Evolutionary conservation across 2,329 filamentous ascomycete genomes (phyloP), one percentile per base, ranked within the genome.

Genomic region (Xylaria sp.): DNA sequence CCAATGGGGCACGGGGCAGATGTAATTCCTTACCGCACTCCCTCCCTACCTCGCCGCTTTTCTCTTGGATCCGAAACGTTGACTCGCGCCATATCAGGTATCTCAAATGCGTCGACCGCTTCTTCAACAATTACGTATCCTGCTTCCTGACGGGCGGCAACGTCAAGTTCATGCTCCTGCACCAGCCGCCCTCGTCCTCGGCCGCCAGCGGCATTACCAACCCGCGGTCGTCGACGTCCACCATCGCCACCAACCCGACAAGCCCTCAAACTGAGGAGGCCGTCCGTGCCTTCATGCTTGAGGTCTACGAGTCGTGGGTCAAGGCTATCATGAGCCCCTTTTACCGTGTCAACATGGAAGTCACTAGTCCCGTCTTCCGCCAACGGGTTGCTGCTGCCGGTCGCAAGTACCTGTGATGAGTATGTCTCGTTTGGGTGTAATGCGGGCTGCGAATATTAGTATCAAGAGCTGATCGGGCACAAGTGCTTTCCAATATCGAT

Each of bases 251-350:
- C 69, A 97, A 97, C 76, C 94, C 94, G 0, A 94, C 89, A 2
- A 91, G 89, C 62, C 89, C 92, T 5, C 92, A 94, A 75, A 96
- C 94, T 4, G 95, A 99, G 79, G 95, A 99, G 80, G 94, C 95
- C 4, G 91, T 98, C 71, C 89, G 92, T 75, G 92, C 92, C 78
- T 99, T 98, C 80, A 97, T 99, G 80, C 84, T 86, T 15, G 95
- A 99, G 75, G 91, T 97, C 12, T 98, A 97, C 79, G 95, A 99
- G 79, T 92, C 89, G 70, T 99, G 94, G 89, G 87, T 97, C 68
- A 99, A 99, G 84, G 92, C 94, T 12, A 88, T 94, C 61, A 98
- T 99, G 95, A 98, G 88, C 74, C 95, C 95, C 0, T 99, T 99
- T 77, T 98, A 97, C 80, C 84, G 85, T 57, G 87, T 90, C 58